These are phyloP conservation scores for Yamadazyma phyllophila DNA, from an alignment of 805 yeast species.

Conservation along the genomic window DNA sequence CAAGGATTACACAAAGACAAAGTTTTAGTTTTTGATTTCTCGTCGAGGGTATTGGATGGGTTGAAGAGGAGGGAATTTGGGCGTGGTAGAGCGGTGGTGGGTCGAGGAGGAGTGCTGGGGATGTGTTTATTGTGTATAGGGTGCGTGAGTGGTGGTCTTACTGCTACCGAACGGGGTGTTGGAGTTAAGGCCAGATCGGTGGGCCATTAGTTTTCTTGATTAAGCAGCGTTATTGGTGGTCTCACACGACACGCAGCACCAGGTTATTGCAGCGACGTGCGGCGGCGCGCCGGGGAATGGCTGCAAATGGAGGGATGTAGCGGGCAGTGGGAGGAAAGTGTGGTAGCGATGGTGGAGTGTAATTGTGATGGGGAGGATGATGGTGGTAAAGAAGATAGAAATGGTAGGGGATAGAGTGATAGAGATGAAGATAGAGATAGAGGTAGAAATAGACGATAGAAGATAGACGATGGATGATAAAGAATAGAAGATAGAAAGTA, in stretches of 20 bases:
- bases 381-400: neutral
- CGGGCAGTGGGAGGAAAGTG: neutral
- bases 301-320: neutral
- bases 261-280: neutral
- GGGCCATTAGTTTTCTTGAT: constrained; percentile 1
- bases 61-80: neutral
- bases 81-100: neutral
- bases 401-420: neutral
- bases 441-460: neutral
- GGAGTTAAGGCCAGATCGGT: neutral
- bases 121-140: no score
- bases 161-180: neutral
- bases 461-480: neutral
- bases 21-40: neutral
- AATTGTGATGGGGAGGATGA: no score
- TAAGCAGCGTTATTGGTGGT: neutral
- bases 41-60: constrained; percentile 1
- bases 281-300: neutral
- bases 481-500: neutral
- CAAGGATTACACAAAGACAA: constrained; percentile 4
- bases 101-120: no score
- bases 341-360: neutral
- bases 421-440: neutral
- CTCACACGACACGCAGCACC: neutral
- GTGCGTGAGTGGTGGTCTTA: neutral